These are phyloP conservation scores for Porphyrellus sp. DNA, from an alignment of 1,284 basidiomycete genomes.

Conservation along the genomic window DNA sequence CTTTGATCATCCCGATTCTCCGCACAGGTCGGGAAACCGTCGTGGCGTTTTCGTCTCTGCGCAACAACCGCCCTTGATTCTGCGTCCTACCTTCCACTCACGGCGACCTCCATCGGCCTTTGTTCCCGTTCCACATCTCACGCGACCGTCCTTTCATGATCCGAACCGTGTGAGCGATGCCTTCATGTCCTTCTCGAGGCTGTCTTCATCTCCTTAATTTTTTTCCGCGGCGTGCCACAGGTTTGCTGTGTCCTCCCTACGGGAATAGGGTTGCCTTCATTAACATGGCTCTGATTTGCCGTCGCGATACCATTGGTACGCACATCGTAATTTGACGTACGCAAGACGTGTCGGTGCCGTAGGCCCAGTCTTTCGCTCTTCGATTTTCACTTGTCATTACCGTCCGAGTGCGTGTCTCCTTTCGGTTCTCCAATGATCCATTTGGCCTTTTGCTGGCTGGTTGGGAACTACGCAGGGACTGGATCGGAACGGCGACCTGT, in stretches of 20 bases:
- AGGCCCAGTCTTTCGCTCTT: constrained; percentile 11
- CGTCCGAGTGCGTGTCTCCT: constrained; percentile 8
- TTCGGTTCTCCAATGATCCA: constrained; percentile 8
- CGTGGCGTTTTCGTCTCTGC: not conserved
- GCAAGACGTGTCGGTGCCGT: constrained; percentile 30
- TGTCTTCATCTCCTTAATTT: constrained; percentile 11
- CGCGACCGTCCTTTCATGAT: constrained; percentile 15
- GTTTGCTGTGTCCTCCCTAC: constrained; percentile 8
- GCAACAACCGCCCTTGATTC: not conserved
- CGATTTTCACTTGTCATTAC: constrained; percentile 31
- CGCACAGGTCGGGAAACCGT: constrained; percentile 17
- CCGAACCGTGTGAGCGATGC: constrained; percentile 21
- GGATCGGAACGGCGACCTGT: constrained; percentile 25
- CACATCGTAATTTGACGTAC: constrained; percentile 28
- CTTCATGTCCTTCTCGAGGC: constrained; percentile 9
- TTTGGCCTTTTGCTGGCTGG: constrained; percentile 5
- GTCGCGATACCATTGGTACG: constrained; percentile 12
- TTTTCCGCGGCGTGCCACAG: constrained; percentile 5
- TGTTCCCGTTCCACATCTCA: not conserved
- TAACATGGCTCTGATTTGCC: constrained; percentile 23
- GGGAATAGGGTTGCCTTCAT: constrained; percentile 30
- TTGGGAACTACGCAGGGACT: not conserved
- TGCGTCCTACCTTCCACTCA: not conserved
- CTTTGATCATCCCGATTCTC: constrained; percentile 23
- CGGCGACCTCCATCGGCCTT: not conserved